phyloP scores from a whole-genome alignment of 1,284 basidiomycete species.

The Wallemia ichthyophaga region DNA sequence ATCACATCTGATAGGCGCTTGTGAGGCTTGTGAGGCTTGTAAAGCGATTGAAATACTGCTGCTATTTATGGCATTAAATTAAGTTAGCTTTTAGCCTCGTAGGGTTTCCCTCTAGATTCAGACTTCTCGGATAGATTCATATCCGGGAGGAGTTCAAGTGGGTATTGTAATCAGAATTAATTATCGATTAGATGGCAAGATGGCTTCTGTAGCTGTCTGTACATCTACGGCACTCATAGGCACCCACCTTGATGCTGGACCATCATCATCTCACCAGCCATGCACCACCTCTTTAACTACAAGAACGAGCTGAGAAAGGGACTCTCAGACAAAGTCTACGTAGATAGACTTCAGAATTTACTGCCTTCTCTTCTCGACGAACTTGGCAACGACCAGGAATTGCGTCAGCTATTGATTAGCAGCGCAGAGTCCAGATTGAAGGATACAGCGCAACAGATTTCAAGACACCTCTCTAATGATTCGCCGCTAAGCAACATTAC shows the following conservation, averaged over 20 bases:
- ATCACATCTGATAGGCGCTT: no score
- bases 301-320: not conserved
- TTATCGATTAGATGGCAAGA: no score
- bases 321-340: not conserved
- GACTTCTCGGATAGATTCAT: no score
- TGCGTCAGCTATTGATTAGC: not conserved
- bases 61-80: no score
- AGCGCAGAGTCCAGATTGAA: not conserved
- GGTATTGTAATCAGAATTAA: no score
- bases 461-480: not conserved
- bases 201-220: no score
- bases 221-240: no score
- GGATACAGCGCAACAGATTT: not conserved
- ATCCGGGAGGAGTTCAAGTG: no score
- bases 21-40: no score
- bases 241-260: not conserved
- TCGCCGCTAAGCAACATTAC: not conserved
- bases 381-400: not conserved
- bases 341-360: not conserved
- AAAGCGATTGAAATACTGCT: no score
- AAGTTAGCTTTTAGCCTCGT: no score
- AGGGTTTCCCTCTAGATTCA: no score
- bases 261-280: not conserved
- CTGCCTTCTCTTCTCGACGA: not conserved
- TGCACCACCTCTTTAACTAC: not conserved